Evolutionary conservation across 495 filamentous ascomycete genomes (phyloP), one percentile per base, ranked within the genome.

Genomic region (Bacidia rubella): DNA sequence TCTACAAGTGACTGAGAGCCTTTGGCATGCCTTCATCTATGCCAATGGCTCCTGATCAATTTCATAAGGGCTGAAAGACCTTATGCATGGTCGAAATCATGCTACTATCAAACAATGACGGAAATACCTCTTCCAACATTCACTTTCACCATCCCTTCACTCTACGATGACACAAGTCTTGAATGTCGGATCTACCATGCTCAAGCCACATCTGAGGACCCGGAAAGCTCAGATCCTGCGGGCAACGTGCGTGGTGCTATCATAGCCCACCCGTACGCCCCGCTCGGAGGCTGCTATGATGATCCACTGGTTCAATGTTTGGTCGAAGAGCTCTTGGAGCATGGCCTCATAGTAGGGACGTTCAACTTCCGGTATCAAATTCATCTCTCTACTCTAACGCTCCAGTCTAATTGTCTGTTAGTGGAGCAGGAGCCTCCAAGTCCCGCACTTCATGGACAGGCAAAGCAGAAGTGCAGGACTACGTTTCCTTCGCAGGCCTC

Each of bases 261-360:
- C 20, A 63, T 98, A 22, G 90, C 90, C 0, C 92, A 97, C 65
- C 90, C 92, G 0, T 98, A 96, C 55, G 87, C 88, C 19, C 78
- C 85, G 0, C 69, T 97, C 4, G 92, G 92, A 11, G 92, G 92
- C 3, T 82, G 71, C 68, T 90, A 80, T 63, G 85, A 96, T 62
- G 88, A 97, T 57, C 74, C 75, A 0, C 73, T 93, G 20, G 86
- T 98, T 12, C 67, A 75, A 26, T 68, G 77, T 21, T 63, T 85
- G 11, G 77, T 75, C 1, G 63, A 64, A 2, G 80, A 82, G 51
- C 70, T 95, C 22, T 63, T 94, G 5, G 65, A 71, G 3, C 61
- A 70, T 22, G 87, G 85, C 17, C 90, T 76, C 60, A 65, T 93
- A 2, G 86, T 96, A 17, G 84, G 74, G 4, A 94, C 87, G 1